A percentile compares a stretch with the other conserved stretches of the same genome.
Conservation (phyloP, 352 stramenopile species). For the Pythium chondricola region DNA sequence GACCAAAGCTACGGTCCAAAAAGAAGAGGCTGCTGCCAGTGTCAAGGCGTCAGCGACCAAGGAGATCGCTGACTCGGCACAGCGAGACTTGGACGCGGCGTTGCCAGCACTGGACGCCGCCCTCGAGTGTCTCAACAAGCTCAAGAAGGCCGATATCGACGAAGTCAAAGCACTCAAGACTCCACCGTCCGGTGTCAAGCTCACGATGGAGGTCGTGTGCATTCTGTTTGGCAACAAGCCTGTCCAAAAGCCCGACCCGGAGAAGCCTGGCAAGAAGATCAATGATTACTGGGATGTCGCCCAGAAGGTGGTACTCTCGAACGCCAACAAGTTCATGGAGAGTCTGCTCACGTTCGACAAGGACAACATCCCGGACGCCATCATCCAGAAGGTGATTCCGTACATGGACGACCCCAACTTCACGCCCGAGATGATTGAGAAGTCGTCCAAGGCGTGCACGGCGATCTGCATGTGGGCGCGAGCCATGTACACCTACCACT, state of each 20-base stretch:
- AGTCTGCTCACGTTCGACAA: constrained; percentile 89
- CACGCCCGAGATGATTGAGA: constrained; percentile 88
- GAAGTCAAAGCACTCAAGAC: constrained; percentile 91
- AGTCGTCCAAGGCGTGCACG: constrained; percentile 88
- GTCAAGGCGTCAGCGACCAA: constrained; percentile 84
- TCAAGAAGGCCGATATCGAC: constrained; percentile 91
- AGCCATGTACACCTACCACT: constrained; percentile 85
- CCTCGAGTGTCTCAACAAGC: constrained; percentile 83
- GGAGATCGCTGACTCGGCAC: constrained; percentile 86
- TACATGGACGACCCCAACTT: constrained; percentile 90
- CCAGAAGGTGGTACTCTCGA: constrained; percentile 88
- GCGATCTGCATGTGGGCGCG: constrained; percentile 89
- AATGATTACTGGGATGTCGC: constrained; percentile 89
- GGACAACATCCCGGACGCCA: constrained; percentile 89
- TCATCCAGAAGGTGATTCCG: constrained; percentile 71
- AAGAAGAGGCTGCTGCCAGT: constrained; percentile 83
- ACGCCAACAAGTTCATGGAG: constrained; percentile 91
- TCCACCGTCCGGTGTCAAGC: constrained; percentile 83
- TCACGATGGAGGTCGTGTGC: constrained; percentile 91
- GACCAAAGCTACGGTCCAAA: constrained; percentile 81
- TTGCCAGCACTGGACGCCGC: constrained; percentile 83
- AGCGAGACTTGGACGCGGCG: constrained; percentile 84
- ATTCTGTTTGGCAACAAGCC: constrained; percentile 90
- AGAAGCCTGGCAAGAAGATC: constrained; percentile 88
- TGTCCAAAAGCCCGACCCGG: constrained; percentile 80